Evolutionary conservation across 2,329 filamentous ascomycete genomes (phyloP).

Genomic region (Macrophomina tecta): DNA sequence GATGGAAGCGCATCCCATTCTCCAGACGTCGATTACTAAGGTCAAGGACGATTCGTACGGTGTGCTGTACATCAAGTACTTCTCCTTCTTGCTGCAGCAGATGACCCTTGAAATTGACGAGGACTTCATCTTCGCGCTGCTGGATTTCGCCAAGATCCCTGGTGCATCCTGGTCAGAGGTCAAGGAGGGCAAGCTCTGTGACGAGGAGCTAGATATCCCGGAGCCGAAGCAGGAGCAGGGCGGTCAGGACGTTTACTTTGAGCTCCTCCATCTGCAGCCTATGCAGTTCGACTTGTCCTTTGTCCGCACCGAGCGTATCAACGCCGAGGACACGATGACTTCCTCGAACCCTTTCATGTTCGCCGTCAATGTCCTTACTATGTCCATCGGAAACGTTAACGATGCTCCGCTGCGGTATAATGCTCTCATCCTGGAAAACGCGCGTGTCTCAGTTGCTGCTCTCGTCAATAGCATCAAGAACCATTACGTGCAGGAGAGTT

Average conservation of each 20-base stretch:
- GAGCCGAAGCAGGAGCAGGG: slow-evolving; percentile 84
- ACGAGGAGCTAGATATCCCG: slow-evolving; percentile 88
- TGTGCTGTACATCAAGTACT: slow-evolving; percentile 98
- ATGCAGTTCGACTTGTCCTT: slow-evolving; percentile 98
- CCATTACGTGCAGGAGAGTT: slow-evolving; percentile 95
- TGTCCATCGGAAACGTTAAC: slow-evolving; percentile 99
- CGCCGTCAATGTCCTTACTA: slow-evolving; percentile 96
- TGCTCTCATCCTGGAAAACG: slow-evolving; percentile 92
- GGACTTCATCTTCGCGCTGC: slow-evolving; percentile 94
- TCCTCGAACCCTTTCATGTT: slow-evolving; percentile 95
- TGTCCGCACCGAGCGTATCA: slow-evolving; percentile 94
- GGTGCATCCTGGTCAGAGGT: slow-evolving; percentile 87
- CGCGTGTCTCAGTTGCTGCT: slow-evolving; percentile 83
- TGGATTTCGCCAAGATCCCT: slow-evolving; percentile 93
- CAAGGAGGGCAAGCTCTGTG: slow-evolving; percentile 84
- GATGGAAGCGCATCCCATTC: slow-evolving; percentile 92
- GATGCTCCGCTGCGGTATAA: slow-evolving; percentile 95
- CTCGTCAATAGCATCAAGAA: slow-evolving; percentile 85
- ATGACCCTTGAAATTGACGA: slow-evolving; percentile 99
- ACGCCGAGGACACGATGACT: slow-evolving; percentile 91
- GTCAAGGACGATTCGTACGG: slow-evolving; percentile 99
- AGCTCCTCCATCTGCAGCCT: slow-evolving; percentile 93
- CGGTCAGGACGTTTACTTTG: slow-evolving; percentile 96
- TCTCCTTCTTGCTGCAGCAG: slow-evolving; percentile 89
- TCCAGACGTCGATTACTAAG: slow-evolving; percentile 87